These are phyloP conservation scores for Mollisiaceae sp. DNA, from an alignment of 2,329 filamentous ascomycete species.

Conservation along the genomic window DNA sequence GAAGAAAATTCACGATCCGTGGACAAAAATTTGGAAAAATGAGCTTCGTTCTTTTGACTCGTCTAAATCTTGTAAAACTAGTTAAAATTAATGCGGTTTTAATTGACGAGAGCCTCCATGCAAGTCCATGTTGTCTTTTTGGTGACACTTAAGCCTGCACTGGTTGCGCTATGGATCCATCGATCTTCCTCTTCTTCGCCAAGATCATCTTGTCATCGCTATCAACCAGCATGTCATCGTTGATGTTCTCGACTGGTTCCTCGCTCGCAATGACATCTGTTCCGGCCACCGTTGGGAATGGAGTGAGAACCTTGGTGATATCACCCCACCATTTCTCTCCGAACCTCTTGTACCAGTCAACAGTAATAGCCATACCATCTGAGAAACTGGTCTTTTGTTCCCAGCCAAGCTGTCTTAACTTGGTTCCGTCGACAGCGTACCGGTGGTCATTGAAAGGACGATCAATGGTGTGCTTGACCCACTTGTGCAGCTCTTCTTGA, in stretches of 20 bases:
- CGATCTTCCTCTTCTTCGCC: conserved; percentile 39
- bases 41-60: conserved; percentile 7
- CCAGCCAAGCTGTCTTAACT: conserved; percentile 72
- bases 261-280: conserved; percentile 55
- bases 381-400: conserved; percentile 68
- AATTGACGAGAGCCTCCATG: neutral
- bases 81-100: conserved; percentile 8
- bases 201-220: conserved; percentile 36
- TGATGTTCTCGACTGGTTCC: conserved; percentile 39
- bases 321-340: conserved; percentile 76
- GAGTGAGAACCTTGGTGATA: conserved; percentile 70
- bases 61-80: neutral
- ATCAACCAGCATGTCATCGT: conserved; percentile 34
- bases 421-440: conserved; percentile 73
- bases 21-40: neutral
- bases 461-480: conserved; percentile 78
- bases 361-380: conserved; percentile 66
- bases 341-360: conserved; percentile 72
- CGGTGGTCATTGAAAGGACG: conserved; percentile 79
- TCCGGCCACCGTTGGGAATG: conserved; percentile 66
- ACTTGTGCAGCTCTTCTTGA: conserved; percentile 60
- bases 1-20: neutral
- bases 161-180: conserved; percentile 18
- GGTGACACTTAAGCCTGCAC: conserved; percentile 19
- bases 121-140: conserved; percentile 4